Evolutionary conservation across 169 alveolate genomes (phyloP), one percentile per base, ranked within the genome.

Genomic region (Pseudocohnilembus persalinus): DNA sequence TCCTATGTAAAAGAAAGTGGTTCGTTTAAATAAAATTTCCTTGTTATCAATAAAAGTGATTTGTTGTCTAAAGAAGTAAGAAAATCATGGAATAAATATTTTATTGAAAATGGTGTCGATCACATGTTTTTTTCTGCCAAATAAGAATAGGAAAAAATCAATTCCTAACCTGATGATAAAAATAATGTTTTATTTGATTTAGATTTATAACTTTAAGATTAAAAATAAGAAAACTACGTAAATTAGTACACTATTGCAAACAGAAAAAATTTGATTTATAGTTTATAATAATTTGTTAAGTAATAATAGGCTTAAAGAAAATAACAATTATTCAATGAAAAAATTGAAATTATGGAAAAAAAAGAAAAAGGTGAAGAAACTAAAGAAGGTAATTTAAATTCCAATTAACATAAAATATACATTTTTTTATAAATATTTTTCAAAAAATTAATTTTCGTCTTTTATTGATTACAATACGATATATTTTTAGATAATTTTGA

Each of bases 31-130:
- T 93, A 94, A 72, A 92, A 95, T 75, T 88, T 98, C 83, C 88
- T 98, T 74, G 90, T 98, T 6, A 88, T 98, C 74, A 98, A 98
- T 91, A 98, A 98, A 92, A 98, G 99, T 24, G 99, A 98, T 92
- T 96, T 97, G 85, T 92, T 98, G 83, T 90, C 91, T 77, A 88
- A 93, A 90, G 98, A 97, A 34, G 90, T 96, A 33, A 94, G 99
- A 85, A 91, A 92, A 81, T 92, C 93, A 80, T 98, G 99, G 99
- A 90, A 96, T 35, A 90, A 89, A 30, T 98, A 96, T 89, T 98
- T 98, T 82, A 96, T 92, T 35, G 72, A 85, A n/a, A 87, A 93
- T 85, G 94, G 95, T 30, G 92, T 98, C 24, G 92, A 96, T 35
- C 96, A 96, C 84, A 83, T 97, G 63, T 98, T 97, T 87, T 98